Evolutionary conservation across 1,284 basidiomycete species (phyloP).

Genomic region (Dichomitus squalens): DNA sequence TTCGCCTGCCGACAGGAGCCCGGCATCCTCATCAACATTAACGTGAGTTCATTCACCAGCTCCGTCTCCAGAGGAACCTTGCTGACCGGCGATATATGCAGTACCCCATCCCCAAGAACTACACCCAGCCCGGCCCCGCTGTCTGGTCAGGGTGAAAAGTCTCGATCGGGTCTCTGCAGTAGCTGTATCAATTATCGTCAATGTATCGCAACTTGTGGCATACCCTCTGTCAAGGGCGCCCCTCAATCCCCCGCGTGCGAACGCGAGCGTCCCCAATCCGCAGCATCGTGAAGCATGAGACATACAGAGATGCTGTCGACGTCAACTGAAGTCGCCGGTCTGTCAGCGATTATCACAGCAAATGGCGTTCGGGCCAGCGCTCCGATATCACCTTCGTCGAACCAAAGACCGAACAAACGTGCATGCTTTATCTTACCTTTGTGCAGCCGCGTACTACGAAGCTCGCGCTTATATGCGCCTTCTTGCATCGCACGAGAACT

Average conservation of each 20-base stretch:
- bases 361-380: too few relatives aligned
- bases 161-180: neutral
- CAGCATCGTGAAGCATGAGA: too few relatives aligned
- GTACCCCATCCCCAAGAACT: constrained; percentile 26
- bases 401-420: too few relatives aligned
- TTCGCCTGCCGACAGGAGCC: constrained; percentile 21
- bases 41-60: constrained; percentile 16
- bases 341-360: too few relatives aligned
- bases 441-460: neutral
- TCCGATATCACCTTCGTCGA: too few relatives aligned
- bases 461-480: neutral
- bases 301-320: too few relatives aligned
- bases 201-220: neutral
- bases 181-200: neutral
- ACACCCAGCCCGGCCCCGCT: constrained; percentile 25
- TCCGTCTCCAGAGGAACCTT: neutral
- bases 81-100: constrained; percentile 1
- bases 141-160: constrained; percentile 25
- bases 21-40: constrained; percentile 35
- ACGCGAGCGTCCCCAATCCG: too few relatives aligned
- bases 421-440: too few relatives aligned
- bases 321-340: too few relatives aligned
- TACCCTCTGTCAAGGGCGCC: too few relatives aligned
- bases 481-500: neutral
- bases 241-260: too few relatives aligned